Base-by-base conservation (phyloP, 495 filamentous ascomycete genomes). In the Polyplosphaeria fusca region DNA sequence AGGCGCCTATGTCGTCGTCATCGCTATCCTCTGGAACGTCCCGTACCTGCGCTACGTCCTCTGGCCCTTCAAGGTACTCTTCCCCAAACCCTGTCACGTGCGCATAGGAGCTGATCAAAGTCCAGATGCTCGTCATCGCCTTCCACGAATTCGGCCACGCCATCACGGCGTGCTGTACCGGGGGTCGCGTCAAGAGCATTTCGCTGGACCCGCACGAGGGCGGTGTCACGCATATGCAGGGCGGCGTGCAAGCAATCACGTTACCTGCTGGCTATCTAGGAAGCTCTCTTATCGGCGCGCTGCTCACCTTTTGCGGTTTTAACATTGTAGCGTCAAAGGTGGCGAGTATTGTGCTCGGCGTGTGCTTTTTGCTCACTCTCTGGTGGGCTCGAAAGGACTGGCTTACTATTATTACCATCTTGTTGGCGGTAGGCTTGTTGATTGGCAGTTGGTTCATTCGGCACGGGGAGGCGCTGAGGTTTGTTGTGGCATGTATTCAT, bases 121-220 rank as follows among this genome's bases (percentile, higher is more conserved):
- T 26, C 39, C 55, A 84, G 84, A 91, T 91, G 87, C 79, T 91
- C 28, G 86, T 89, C 11, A 91, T 91, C 47, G 86, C 87, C 26
- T 91, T 89, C 71, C 86, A 91, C 74, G 87, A 91, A 68, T 91
- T 89, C 69, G 80, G 83, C 26, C 87, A 91, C 73, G 87, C 87
- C 40, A 82, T 86, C 59, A 82, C 83, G 4, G 83, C 86, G 37
- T 78, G 81, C 59, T 81, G 84, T 42, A 91, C 87, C 0, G 86
- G 87, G 39, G 87, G 86, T 4, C 73, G 73, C 41, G 86, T 91
- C 35, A 80, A 87, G 52, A 84, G 81, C n/a, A 91, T 86, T 48
- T 82, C 80, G 0, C 73, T 83, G 16, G 84, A 88, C 68, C 85
- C 83, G 2, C 75, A 81, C 50, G 83, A 88, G 68, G 84, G 86